phyloP scores from a whole-genome alignment of 2,329 filamentous ascomycete species.

The Rhynchosporium agropyri region DNA sequence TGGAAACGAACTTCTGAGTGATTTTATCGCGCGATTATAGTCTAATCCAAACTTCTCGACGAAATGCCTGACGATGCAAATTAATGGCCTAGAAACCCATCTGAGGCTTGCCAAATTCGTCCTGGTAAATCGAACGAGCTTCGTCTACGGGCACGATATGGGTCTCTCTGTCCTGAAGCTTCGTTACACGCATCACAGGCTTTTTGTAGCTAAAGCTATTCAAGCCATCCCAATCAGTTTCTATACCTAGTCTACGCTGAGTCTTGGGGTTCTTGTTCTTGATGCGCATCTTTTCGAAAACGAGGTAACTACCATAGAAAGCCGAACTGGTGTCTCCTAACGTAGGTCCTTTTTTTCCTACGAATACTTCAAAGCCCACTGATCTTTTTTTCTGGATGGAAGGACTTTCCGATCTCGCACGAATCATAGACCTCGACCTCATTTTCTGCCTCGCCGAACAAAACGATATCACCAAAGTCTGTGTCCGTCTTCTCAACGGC shows the following conservation, averaged over 20 bases:
- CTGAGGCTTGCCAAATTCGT: not conserved
- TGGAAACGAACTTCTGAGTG: too few relatives aligned
- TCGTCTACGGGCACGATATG: not conserved
- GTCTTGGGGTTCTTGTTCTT: conserved; percentile 55
- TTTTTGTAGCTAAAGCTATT: not conserved
- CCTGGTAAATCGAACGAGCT: not conserved
- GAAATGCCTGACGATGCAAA: too few relatives aligned
- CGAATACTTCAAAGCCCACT: not conserved
- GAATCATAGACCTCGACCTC: not conserved
- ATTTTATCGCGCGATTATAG: too few relatives aligned
- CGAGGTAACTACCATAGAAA: conserved; percentile 59
- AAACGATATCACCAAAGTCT: not conserved
- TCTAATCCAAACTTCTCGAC: too few relatives aligned
- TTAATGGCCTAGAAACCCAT: not conserved
- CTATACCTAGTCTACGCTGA: conserved; percentile 55
- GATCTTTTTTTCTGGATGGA: not conserved
- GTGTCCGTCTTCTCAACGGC: not conserved
- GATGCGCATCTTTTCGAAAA: conserved; percentile 61
- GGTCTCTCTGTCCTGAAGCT: not conserved
- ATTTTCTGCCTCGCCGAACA: not conserved
- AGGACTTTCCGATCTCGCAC: not conserved
- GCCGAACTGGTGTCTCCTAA: conserved; percentile 45
- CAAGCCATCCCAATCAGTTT: conserved; percentile 36
- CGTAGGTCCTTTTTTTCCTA: not conserved
- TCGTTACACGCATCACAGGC: not conserved